These are phyloP conservation scores for Albizia julibrissin DNA, from an alignment of 306 rosid genomes.

Conservation along the genomic window DNA sequence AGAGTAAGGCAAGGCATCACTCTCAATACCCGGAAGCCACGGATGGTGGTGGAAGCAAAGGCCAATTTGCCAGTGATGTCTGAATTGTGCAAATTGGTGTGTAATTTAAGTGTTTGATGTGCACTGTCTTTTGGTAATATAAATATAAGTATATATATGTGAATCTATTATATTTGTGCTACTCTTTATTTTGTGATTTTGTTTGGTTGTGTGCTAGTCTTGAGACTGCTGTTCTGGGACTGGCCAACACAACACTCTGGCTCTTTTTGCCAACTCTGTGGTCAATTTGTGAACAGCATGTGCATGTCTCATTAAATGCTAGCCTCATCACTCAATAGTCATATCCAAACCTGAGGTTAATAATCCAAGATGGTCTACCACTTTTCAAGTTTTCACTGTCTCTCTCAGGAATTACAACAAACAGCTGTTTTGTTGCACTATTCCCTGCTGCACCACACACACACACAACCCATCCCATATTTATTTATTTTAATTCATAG, in stretches of 20 bases:
- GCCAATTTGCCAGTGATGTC: not conserved
- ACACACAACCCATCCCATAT: not conserved
- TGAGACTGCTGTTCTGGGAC: conserved; percentile 8
- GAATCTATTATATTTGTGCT: not conserved
- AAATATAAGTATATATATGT: not conserved
- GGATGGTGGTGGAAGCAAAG: conserved; percentile 9
- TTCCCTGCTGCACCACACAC: not conserved
- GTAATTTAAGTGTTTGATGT: conserved; percentile 10
- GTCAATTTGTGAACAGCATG: conserved; percentile 16
- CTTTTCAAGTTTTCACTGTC: not conserved
- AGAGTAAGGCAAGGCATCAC: not conserved
- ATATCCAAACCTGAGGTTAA: not conserved
- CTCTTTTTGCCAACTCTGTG: conserved; percentile 16
- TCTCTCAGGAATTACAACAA: not conserved
- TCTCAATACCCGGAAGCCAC: not conserved
- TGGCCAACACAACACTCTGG: conserved; percentile 29
- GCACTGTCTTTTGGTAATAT: not conserved
- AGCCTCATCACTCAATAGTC: not conserved
- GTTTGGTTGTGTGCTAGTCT: conserved; percentile 2
- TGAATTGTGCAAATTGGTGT: not conserved
- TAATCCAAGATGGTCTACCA: not conserved
- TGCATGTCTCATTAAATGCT: conserved; percentile 3
- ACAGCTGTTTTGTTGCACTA: not conserved
- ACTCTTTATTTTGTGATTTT: too few species aligned
- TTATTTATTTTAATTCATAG: not conserved